Conservation (phyloP, 805 yeast species). For the Starmerella stellata region DNA sequence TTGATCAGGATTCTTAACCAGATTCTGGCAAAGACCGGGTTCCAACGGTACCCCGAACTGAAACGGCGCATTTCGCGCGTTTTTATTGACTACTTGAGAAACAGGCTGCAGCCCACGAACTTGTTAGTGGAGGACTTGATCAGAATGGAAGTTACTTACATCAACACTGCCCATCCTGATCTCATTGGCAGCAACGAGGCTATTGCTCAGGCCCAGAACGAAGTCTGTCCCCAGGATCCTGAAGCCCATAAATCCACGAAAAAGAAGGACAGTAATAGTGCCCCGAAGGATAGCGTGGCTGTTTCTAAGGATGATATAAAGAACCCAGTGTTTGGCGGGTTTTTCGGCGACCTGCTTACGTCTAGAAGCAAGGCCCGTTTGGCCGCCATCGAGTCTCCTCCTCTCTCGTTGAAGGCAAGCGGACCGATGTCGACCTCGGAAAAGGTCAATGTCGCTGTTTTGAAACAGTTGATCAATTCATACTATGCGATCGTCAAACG, state of each 20-base stretch:
- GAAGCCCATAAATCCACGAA: slow-evolving; percentile 1
- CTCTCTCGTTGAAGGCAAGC: slow-evolving; percentile 76
- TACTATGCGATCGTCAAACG: slow-evolving; percentile 85
- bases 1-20: slow-evolving; percentile 77
- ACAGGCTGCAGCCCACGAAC: slow-evolving; percentile 69
- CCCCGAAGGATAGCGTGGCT: slow-evolving; percentile 16
- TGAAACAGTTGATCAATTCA: slow-evolving; percentile 73
- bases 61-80: slow-evolving; percentile 70
- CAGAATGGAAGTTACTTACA: slow-evolving; percentile 72
- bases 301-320: slow-evolving; percentile 18
- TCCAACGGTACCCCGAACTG: slow-evolving; percentile 78
- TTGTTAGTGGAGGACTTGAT: slow-evolving; percentile 70
- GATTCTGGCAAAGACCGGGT: slow-evolving; percentile 62
- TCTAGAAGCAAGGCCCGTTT: slow-evolving; percentile 82
- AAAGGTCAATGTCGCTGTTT: slow-evolving; percentile 88
- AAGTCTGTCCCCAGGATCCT: not conserved
- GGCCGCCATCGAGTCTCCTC: slow-evolving; percentile 93
- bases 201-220: slow-evolving; percentile 27
- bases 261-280: slow-evolving; percentile 7
- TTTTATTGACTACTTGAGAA: slow-evolving; percentile 65
- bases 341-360: slow-evolving; percentile 88
- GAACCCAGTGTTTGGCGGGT: slow-evolving; percentile 49
- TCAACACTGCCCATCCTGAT: slow-evolving; percentile 96
- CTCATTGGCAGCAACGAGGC: slow-evolving; percentile 88
- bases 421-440: slow-evolving; percentile 89